A percentile compares a stretch with the other conserved stretches of the same genome.
Evolutionary conservation across 805 yeast genomes (phyloP).

Genomic region (Saturnispora galanensis): DNA sequence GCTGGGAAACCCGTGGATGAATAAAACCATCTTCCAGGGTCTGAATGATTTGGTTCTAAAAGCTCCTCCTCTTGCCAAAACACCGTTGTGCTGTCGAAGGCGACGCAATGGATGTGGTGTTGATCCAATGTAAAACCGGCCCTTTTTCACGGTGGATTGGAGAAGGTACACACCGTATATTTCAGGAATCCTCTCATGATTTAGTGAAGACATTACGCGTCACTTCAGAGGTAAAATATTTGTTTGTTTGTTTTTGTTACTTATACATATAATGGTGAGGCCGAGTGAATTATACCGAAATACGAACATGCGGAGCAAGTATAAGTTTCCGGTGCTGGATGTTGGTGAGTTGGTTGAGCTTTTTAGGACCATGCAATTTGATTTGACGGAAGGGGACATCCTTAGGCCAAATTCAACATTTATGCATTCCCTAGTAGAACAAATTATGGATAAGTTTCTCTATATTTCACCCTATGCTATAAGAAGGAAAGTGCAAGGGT

Average conservation of each 20-base stretch:
- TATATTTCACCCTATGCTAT: slow-evolving; percentile 25
- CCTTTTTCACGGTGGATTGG: slow-evolving; percentile 46
- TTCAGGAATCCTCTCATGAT: slow-evolving; percentile 18
- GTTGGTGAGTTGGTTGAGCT: slow-evolving; percentile 20
- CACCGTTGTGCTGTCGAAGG: slow-evolving; percentile 74
- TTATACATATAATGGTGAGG: slow-evolving; percentile 23
- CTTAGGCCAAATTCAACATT: slow-evolving; percentile 25
- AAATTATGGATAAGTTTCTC: slow-evolving; percentile 27
- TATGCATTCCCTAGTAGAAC: slow-evolving; percentile 26
- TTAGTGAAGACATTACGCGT: neutral
- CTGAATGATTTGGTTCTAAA: slow-evolving; percentile 53
- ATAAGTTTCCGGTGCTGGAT: slow-evolving; percentile 28
- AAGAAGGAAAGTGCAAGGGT: slow-evolving; percentile 19
- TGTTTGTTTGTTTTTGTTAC: neutral
- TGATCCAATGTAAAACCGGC: slow-evolving; percentile 68
- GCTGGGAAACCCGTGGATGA: slow-evolving; percentile 66
- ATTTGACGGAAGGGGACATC: slow-evolving; percentile 22
- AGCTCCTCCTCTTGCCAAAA: slow-evolving; percentile 55
- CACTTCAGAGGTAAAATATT: neutral
- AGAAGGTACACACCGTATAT: slow-evolving; percentile 68
- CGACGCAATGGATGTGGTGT: slow-evolving; percentile 66
- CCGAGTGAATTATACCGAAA: slow-evolving; percentile 28
- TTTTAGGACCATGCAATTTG: slow-evolving; percentile 23
- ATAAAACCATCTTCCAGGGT: slow-evolving; percentile 64
- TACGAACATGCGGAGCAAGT: slow-evolving; percentile 18